Percentiles rank a stretch among this genome's conserved stretches.
phyloP scores from a whole-genome alignment of 2,329 filamentous ascomycete species.

The Monosporascus sp. region DNA sequence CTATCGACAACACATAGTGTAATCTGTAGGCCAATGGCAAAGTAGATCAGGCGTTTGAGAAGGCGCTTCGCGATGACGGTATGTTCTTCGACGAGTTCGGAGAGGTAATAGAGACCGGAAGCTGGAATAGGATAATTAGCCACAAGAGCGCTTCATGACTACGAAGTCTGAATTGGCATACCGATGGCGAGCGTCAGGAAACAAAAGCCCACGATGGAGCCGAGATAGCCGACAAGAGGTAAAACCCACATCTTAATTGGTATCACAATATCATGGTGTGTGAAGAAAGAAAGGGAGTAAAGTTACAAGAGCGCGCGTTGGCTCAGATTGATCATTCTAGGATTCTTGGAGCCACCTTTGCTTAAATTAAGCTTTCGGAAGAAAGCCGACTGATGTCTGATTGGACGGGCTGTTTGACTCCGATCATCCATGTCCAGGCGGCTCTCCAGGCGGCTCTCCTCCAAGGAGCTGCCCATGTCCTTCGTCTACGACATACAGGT shows the following conservation, averaged over 20 bases:
- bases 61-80: conserved; percentile 86
- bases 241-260: conserved; percentile 80
- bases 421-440: background rate
- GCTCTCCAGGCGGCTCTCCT: background rate
- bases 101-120: conserved; percentile 97
- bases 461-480: too few species aligned
- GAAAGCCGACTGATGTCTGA: background rate
- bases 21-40: conserved; percentile 66
- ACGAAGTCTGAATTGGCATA: conserved; percentile 30
- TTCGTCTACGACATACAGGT: too few species aligned
- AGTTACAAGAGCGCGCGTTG: background rate
- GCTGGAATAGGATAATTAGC: conserved; percentile 43
- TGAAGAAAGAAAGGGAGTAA: background rate
- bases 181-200: conserved; percentile 94
- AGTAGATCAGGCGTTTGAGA: conserved; percentile 80
- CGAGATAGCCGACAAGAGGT: conserved; percentile 83
- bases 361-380: background rate
- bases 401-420: background rate
- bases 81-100: conserved; percentile 96
- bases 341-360: background rate
- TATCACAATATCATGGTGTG: conserved; percentile 13
- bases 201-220: conserved; percentile 80
- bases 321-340: background rate
- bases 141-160: background rate
- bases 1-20: conserved; percentile 75